Base-by-base conservation (phyloP, 1,284 basidiomycete species). In the Austroboletus novae-zelandiae region DNA sequence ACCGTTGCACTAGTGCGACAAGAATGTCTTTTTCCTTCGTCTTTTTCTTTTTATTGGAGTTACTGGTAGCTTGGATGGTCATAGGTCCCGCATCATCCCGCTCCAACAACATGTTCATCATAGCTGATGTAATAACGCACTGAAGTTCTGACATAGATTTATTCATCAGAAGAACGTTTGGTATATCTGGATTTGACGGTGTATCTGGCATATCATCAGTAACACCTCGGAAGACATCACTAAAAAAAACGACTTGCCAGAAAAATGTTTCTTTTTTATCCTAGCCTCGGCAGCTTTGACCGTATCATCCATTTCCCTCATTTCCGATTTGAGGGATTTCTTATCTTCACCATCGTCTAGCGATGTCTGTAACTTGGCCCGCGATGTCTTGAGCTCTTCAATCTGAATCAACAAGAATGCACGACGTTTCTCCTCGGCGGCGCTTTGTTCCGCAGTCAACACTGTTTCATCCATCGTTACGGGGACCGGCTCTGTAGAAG, bases 371-470 rank as follows among this genome's bases (percentile, higher is more conserved):
- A 57, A 29, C 32, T 44, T 20, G 17, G n/a, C 18, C 2, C 17
- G 44, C 5, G 47, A 43, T 27, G 5, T 9, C 36, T 65, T 47
- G 9, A 64, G 54, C 9, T 57, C 56, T 40, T 42, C 14, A 34
- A 55, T 32, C 30, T 65, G 59, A 5, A 17, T 32, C 47, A 6
- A 17, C 40, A 66, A 51, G 36, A 69, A 70, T 5, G 47, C 54
- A 3, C n/a, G 13, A 3, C 65, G 65, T 18, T 54, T 65, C n/a
- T 45, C 53, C 49, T 70, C 66, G 0, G 47, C 45, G 20, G n/a
- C 53, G 8, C 52, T 56, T 51, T 66, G 66, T 2, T 57, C 61
- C n/a, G 32, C 14, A 0, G 55, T 67, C 36, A 70, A 59, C 20
- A 56, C 52, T 4, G 53, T 64, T 31, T 68, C 55, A 7, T 58